A percentile compares a stretch with the other conserved stretches of the same genome.
Evolutionary conservation across 345 rosid species (phyloP).

Genomic region (Salix arbutifolia): DNA sequence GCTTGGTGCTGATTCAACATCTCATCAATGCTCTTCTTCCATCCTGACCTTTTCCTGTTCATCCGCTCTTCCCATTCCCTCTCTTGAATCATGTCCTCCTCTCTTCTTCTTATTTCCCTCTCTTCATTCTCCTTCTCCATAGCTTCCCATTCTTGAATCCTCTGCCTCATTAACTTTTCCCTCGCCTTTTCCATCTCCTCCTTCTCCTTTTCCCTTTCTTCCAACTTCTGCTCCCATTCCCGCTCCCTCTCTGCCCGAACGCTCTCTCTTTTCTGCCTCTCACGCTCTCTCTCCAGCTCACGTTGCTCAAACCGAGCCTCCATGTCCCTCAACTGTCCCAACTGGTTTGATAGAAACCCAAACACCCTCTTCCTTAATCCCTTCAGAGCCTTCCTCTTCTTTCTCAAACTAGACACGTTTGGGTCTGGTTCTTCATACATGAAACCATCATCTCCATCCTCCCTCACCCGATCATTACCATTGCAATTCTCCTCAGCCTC

Average conservation of each 20-base stretch:
- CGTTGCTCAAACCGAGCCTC: slow-evolving; percentile 60
- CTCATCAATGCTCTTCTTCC: slow-evolving; percentile 61
- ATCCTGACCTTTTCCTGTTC: slow-evolving; percentile 50
- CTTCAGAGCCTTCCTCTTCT: slow-evolving; percentile 49
- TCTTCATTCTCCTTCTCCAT: slow-evolving; percentile 63
- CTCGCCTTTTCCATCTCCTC: slow-evolving; percentile 43
- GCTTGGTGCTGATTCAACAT: slow-evolving; percentile 55
- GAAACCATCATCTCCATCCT: slow-evolving; percentile 48
- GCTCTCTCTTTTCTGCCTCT: slow-evolving; percentile 52
- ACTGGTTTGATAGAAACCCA: slow-evolving; percentile 53
- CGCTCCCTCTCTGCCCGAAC: slow-evolving; percentile 41
- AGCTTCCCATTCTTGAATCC: slow-evolving; percentile 45
- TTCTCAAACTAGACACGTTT: slow-evolving; percentile 36
- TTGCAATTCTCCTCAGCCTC: slow-evolving; percentile 52
- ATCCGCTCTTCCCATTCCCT: slow-evolving; percentile 71
- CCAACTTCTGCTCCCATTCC: slow-evolving; percentile 50
- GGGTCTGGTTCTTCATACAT: slow-evolving; percentile 41
- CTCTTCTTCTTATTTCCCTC: slow-evolving; percentile 55
- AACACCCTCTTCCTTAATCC: slow-evolving; percentile 53
- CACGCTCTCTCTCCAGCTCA: slow-evolving; percentile 54
- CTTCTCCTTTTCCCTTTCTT: slow-evolving; percentile 52
- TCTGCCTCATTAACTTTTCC: slow-evolving; percentile 46
- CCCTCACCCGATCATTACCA: slow-evolving; percentile 38
- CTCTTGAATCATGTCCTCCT: slow-evolving; percentile 50
- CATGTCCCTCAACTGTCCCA: slow-evolving; percentile 56